Evolutionary conservation across 257 asterid species (phyloP).

Genomic region (Ehretia macrophylla): DNA sequence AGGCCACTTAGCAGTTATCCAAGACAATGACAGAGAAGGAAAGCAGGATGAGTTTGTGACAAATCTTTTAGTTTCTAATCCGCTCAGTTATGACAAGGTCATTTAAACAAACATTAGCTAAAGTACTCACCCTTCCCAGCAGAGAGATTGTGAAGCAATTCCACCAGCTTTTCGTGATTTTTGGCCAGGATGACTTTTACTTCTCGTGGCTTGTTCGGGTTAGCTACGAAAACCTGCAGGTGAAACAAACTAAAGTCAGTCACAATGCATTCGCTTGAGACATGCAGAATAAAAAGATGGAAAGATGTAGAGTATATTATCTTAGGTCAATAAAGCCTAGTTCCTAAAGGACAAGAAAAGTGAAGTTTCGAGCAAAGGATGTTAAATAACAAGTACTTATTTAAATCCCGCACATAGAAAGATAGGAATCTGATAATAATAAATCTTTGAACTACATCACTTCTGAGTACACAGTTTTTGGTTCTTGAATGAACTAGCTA

Average conservation of each 20-base stretch:
- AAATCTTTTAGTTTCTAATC: too few relatives aligned
- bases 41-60: background rate
- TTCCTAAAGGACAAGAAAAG: too few relatives aligned
- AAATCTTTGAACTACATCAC: too few relatives aligned
- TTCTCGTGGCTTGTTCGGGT: slow-evolving; percentile 94
- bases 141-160: slow-evolving; percentile 63
- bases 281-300: background rate
- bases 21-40: slow-evolving; percentile 2
- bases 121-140: slow-evolving; percentile 65
- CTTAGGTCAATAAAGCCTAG: too few relatives aligned
- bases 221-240: slow-evolving; percentile 90
- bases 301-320: too few relatives aligned
- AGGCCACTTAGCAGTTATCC: slow-evolving; percentile 1
- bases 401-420: too few relatives aligned
- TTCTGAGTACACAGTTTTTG: too few relatives aligned
- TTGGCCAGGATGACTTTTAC: slow-evolving; percentile 75
- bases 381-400: too few relatives aligned
- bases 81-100: too few relatives aligned
- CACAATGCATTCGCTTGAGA: slow-evolving; percentile 10
- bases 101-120: background rate
- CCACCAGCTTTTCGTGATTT: slow-evolving; percentile 77
- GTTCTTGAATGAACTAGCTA: too few relatives aligned
- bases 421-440: too few relatives aligned
- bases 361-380: too few relatives aligned
- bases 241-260: slow-evolving; percentile 7